Conservation (phyloP, 2,329 filamentous ascomycete genomes). For the Fusarium sp. region DNA sequence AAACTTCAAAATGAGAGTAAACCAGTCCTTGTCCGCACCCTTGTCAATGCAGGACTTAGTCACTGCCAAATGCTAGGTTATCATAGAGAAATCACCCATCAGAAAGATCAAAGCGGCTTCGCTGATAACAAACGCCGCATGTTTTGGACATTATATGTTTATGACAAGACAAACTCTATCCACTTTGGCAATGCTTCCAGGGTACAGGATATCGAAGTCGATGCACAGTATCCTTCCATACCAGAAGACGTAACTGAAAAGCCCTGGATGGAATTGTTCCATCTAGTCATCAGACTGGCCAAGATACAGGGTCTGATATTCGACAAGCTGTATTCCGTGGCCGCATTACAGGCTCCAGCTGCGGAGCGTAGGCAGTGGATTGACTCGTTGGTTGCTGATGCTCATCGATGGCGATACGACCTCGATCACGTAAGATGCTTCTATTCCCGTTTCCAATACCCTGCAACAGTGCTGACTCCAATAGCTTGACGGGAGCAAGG, state of each 20-base stretch:
- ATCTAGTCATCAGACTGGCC: conserved; percentile 24
- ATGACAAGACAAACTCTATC: conserved; percentile 35
- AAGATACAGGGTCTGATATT: conserved; percentile 29
- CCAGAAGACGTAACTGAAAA: conserved; percentile 13
- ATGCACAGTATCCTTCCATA: conserved; percentile 15
- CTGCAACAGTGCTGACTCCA: background rate
- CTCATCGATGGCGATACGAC: conserved; percentile 28
- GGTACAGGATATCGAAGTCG: conserved; percentile 37
- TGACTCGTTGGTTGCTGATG: conserved; percentile 8
- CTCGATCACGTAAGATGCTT: conserved; percentile 15
- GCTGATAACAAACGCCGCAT: conserved; percentile 25
- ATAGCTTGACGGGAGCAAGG: conserved; percentile 23
- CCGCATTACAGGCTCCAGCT: conserved; percentile 9
- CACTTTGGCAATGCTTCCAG: conserved; percentile 31
- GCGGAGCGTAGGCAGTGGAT: conserved; percentile 21
- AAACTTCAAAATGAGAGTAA: conserved; percentile 30
- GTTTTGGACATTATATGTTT: conserved; percentile 39
- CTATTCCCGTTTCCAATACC: rapidly evolving
- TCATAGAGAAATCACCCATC: conserved; percentile 32
- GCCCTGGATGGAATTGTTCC: conserved; percentile 29
- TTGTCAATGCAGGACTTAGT: conserved; percentile 23
- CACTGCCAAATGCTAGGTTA: conserved; percentile 42
- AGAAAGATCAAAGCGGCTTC: conserved; percentile 20
- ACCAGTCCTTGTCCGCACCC: conserved; percentile 23
- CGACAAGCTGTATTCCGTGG: conserved; percentile 28